Base-by-base conservation (phyloP, 495 filamentous ascomycete genomes). In the Sporormia fimetaria region DNA sequence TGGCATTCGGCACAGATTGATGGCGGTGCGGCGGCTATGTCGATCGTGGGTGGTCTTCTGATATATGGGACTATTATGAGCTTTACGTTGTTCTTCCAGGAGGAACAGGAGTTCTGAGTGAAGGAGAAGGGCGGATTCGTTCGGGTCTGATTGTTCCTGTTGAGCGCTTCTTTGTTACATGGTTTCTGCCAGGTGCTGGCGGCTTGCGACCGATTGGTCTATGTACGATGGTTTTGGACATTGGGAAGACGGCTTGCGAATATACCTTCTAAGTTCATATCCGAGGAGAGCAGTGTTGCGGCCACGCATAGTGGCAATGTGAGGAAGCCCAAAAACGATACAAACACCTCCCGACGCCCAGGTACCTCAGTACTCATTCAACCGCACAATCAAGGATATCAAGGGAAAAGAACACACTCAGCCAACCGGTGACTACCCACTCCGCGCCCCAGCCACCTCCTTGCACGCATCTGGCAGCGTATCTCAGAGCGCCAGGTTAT, bases 41-140 rank as follows among this genome's bases (percentile, higher is more conserved):
- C 79, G 21, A 82, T 96, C 51, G 62, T 90, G 35, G 90, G 90
- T 15, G 90, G 90, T 29, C 62, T 94, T 27, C 61, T 99, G 60
- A 96, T 96, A 52, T 99, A 99, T 61, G 86, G 85, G 23, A 99
- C 90, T 10, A 94, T 99, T 57, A 90, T 96, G 59, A 86, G 78
- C 60, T 99, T 99, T 64, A 79, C 75, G 26, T 84, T 92, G 84
- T 96, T 96, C 66, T 99, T 99, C 71, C 78, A 86, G 60, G 86
- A 95, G 59, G 83, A 95, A 65, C 75, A 87, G 49, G 90, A 94
- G 51, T 98, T 83, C 43, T 67, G 45, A 32, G n/a, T 4, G 23
- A 17, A 12, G 6, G 3, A 11, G 14, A 22, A 24, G 21, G 18
- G 41, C 6, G 23, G 17, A n/a, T 11, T 23, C 16, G 17, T 15